A percentile compares a stretch with the other conserved stretches of the same genome.
These are phyloP conservation scores for Syzygium malaccense DNA, from an alignment of 441 rosid genomes.

Conservation along the genomic window DNA sequence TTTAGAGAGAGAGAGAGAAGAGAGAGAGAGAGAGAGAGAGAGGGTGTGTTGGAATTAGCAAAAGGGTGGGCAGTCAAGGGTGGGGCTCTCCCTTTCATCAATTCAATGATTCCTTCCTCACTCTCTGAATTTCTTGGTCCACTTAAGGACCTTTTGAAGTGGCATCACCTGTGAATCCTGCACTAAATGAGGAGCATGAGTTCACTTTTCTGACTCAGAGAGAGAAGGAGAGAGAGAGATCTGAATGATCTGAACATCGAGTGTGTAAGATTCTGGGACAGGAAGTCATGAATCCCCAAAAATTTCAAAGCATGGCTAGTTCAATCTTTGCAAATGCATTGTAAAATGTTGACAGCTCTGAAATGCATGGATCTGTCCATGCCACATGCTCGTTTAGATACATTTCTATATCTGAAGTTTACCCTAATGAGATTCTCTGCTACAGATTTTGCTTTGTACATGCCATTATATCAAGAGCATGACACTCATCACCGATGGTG, in stretches of 20 bases:
- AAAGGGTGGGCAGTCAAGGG: conserved; percentile 23
- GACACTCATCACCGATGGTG: not conserved
- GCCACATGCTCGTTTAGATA: not conserved
- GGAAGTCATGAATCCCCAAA: not conserved
- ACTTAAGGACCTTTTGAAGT: not conserved
- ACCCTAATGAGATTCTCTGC: not conserved
- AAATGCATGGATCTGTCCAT: not conserved
- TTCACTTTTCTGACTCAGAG: not conserved
- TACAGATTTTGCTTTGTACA: not conserved
- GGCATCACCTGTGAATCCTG: not conserved
- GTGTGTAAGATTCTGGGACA: not conserved
- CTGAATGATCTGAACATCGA: not conserved
- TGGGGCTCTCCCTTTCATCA: conserved; percentile 15
- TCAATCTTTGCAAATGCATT: not conserved
- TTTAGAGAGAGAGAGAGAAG: not conserved
- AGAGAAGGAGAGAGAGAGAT: not conserved
- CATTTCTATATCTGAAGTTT: not conserved
- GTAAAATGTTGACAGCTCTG: not conserved
- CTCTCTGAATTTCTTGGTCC: not conserved
- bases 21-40: not conserved
- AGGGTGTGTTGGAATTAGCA: conserved; percentile 37
- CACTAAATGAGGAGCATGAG: not conserved
- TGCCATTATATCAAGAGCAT: not conserved
- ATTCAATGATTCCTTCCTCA: conserved; percentile 25
- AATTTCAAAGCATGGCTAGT: not conserved